Conservation (phyloP, 164 flowering plant genomes). For the Tetracentron sinense region DNA sequence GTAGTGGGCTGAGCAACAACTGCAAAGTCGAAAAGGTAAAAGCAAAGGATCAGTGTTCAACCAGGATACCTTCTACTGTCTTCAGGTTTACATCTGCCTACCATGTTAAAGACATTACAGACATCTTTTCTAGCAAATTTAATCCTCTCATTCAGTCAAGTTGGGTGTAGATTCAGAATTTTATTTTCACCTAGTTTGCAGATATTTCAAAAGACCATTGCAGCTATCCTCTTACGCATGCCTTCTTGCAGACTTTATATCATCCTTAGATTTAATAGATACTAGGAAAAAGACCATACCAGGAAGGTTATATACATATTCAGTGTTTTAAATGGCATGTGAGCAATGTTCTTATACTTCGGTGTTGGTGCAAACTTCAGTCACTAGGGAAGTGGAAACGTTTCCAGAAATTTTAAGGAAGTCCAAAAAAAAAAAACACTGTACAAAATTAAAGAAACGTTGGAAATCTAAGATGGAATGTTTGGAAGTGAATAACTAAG, state of each 20-base stretch:
- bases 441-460: too few relatives aligned
- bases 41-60: not conserved
- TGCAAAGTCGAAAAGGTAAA: slow-evolving; percentile 23
- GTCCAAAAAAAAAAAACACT: too few relatives aligned
- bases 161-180: not conserved
- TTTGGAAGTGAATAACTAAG: too few relatives aligned
- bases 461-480: too few relatives aligned
- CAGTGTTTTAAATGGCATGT: too few relatives aligned
- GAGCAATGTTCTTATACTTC: too few relatives aligned
- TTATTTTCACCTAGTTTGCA: not conserved
- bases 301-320: too few relatives aligned
- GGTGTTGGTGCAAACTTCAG: too few relatives aligned
- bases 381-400: too few relatives aligned
- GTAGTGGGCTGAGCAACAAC: slow-evolving; percentile 38
- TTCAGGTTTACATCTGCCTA: not conserved
- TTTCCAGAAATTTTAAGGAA: too few relatives aligned
- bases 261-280: not conserved
- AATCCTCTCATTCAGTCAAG: not conserved
- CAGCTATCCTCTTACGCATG: not conserved
- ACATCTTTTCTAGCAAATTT: not conserved
- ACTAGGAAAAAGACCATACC: too few relatives aligned
- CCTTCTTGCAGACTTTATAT: not conserved
- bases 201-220: not conserved
- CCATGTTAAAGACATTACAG: too few relatives aligned
- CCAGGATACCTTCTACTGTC: not conserved